A percentile compares a stretch with the other conserved stretches of the same genome.
These are phyloP conservation scores for Leavenworthia alabamica DNA, from an alignment of 345 rosid genomes.

Conservation along the genomic window DNA sequence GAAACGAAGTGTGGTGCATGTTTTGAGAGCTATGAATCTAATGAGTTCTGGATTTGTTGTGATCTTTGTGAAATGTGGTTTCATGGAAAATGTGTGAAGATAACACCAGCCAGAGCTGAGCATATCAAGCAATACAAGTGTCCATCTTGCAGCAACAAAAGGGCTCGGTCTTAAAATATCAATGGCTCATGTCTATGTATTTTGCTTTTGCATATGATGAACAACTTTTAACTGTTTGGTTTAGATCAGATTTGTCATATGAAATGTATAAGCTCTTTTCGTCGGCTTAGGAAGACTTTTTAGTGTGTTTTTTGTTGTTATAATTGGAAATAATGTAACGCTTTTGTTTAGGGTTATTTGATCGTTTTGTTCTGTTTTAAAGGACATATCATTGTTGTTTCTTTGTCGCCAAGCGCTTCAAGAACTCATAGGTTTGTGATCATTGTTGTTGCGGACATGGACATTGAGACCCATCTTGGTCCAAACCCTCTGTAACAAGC, in stretches of 20 bases:
- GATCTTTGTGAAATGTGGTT: conserved; percentile 74
- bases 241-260: conserved; percentile 36
- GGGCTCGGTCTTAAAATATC: conserved; percentile 38
- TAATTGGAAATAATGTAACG: conserved; percentile 7
- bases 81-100: conserved; percentile 64
- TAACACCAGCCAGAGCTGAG: conserved; percentile 88
- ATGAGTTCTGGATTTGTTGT: conserved; percentile 84
- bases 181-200: conserved; percentile 18
- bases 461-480: conserved; percentile 93
- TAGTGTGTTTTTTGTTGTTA: conserved; percentile 15
- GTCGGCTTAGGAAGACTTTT: conserved; percentile 15
- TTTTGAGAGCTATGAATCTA: conserved; percentile 63
- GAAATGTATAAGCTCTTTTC: conserved; percentile 25
- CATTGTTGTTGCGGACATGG: conserved; percentile 84
- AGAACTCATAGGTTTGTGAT: conserved; percentile 81
- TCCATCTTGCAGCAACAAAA: conserved; percentile 93
- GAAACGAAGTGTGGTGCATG: conserved; percentile 40
- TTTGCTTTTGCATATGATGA: conserved; percentile 31
- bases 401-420: conserved; percentile 73
- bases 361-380: conserved; percentile 14
- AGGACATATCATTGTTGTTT: no score
- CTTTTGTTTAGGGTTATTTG: conserved; percentile 15
- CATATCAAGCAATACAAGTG: conserved; percentile 92
- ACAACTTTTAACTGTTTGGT: conserved; percentile 43
- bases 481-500: conserved; percentile 90